A percentile compares a stretch with the other conserved stretches of the same genome.
Conservation (phyloP, 2,329 filamentous ascomycete species). For the Basipetospora sp. region DNA sequence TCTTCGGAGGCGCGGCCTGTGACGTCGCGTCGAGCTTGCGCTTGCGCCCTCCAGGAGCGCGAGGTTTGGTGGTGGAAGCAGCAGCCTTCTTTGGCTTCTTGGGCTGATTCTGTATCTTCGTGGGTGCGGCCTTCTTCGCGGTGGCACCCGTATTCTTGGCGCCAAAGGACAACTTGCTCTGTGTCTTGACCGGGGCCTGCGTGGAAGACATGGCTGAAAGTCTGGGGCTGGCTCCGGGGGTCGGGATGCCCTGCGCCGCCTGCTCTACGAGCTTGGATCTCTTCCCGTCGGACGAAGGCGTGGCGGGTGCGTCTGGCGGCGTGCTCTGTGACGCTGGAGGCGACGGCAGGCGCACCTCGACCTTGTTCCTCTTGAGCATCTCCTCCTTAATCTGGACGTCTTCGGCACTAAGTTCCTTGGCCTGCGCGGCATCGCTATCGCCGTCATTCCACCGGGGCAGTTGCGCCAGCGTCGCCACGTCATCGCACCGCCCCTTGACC, state of each 20-base stretch:
- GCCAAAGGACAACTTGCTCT: conserved; percentile 34
- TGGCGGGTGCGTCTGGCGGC: conserved; percentile 11
- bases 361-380: conserved; percentile 22
- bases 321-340: conserved; percentile 11
- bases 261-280: conserved; percentile 22
- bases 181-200: conserved; percentile 27
- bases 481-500: conserved; percentile 73
- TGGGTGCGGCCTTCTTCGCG: background rate
- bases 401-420: conserved; percentile 27
- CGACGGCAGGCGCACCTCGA: conserved; percentile 14
- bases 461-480: conserved; percentile 61
- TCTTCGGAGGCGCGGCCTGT: conserved; percentile 22
- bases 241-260: conserved; percentile 34
- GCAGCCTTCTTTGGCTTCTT: background rate
- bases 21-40: conserved; percentile 18
- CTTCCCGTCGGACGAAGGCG: conserved; percentile 16
- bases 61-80: background rate
- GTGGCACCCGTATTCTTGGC: conserved; percentile 7
- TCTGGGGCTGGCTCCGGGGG: conserved; percentile 42
- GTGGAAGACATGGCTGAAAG: conserved; percentile 25
- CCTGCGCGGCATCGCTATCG: conserved; percentile 30
- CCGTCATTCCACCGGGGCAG: conserved; percentile 46
- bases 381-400: conserved; percentile 24
- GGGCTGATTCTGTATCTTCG: background rate
- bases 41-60: conserved; percentile 1